Base-by-base conservation (phyloP, 768 basidiomycete species). In the Multifurca ochricompacta region DNA sequence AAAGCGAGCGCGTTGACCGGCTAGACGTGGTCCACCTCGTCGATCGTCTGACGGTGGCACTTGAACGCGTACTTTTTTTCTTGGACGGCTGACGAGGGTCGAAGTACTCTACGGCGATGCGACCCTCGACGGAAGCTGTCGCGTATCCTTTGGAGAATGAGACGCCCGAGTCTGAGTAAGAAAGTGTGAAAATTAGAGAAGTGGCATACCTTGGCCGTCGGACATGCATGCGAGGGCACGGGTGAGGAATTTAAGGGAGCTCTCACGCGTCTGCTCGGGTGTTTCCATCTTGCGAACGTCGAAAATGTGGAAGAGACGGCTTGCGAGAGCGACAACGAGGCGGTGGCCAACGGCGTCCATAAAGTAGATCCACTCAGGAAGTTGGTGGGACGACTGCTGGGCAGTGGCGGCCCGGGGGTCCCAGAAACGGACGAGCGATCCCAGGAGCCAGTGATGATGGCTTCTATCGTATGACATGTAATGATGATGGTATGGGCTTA, bases 61-160 rank as follows among this genome's bases (percentile, higher is more conserved):
- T 96, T 93, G 80, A 97, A 99, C 2, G 96, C 96, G 68, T 94
- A 96, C 71, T 93, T 85, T 61, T 79, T 77, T n/a, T 86, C 83
- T 68, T 98, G 95, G 0, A 77, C 75, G 23, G 80, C 79, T 0
- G 83, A 76, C 3, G 79, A 80, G 89, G 82, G 59, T 97, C 91
- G 62, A 96, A 94, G 68, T 95, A 99, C 68, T 99, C 96, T 28
- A 98, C 93, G 0, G 94, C 92, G 54, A 98, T 96, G 21, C 96
- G 79, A 1, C 96, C 96, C 64, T 99, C 96, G 13, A 94, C 91
- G 0, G 91, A 93, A 0, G 87, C 89, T 0, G 86, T 91, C 10
- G 93, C 93, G 68, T 91, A 99, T 10, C 95, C 93, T n/a, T n/a
- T 90, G 63, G 14, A 32, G 46, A 9, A 47, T 35, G 39, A 3